Percentiles rank a stretch among this genome's conserved stretches.
These are phyloP conservation scores for Xerocomus nothofagi DNA, from an alignment of 1,284 basidiomycete species.

Conservation along the genomic window DNA sequence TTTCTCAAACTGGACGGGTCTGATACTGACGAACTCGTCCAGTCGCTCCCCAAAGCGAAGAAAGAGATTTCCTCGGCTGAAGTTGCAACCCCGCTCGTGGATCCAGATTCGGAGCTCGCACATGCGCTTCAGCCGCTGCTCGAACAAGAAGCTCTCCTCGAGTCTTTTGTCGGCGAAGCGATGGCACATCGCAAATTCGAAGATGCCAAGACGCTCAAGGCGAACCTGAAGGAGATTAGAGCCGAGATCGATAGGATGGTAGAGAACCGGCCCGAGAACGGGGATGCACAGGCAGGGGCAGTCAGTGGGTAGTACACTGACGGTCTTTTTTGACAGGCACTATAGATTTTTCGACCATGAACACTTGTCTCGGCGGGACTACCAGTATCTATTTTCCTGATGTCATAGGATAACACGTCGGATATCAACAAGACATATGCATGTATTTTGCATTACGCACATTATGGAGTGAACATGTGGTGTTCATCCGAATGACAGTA, in stretches of 20 bases:
- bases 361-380: not conserved
- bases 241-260: conserved; percentile 74
- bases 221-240: conserved; percentile 76
- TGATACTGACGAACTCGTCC: conserved; percentile 8
- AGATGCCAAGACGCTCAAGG: conserved; percentile 76
- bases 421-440: conserved; percentile 13
- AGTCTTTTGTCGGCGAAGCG: conserved; percentile 81
- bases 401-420: conserved; percentile 2
- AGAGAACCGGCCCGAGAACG: conserved; percentile 37
- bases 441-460: not conserved
- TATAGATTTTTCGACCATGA: not conserved
- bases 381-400: not conserved
- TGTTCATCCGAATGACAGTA: too few species aligned
- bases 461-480: too few species aligned
- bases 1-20: not conserved
- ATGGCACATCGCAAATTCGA: conserved; percentile 86
- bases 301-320: not conserved
- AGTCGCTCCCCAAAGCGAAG: conserved; percentile 65
- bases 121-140: conserved; percentile 78
- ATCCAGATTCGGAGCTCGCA: conserved; percentile 70
- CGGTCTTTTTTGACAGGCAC: not conserved
- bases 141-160: conserved; percentile 87
- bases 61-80: conserved; percentile 32
- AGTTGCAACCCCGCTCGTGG: conserved; percentile 39
- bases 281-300: not conserved